Conservation (phyloP, 352 stramenopile species). For the Globisporangium polare region DNA sequence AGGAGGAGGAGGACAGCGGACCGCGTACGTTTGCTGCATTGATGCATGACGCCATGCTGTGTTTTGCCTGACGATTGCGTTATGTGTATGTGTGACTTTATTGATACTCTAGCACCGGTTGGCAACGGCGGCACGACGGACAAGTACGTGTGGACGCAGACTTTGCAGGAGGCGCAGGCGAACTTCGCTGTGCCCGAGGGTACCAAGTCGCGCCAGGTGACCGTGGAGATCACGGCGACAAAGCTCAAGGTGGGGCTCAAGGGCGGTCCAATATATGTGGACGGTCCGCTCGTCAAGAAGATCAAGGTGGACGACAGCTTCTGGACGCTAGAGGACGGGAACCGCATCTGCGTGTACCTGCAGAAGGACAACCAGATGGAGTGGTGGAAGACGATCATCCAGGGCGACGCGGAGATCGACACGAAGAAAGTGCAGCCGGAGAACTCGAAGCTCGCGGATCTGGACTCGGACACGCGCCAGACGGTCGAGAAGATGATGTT, state of each 20-base stretch:
- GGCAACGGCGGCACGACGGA: constrained; percentile 92
- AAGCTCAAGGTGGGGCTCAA: constrained; percentile 91
- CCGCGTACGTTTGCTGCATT: constrained; percentile 35
- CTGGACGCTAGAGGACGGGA: constrained; percentile 96
- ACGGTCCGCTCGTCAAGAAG: constrained; percentile 93
- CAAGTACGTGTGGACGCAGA: constrained; percentile 98
- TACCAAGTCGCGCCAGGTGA: constrained; percentile 92
- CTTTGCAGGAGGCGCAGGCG: constrained; percentile 93
- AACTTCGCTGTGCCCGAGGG: constrained; percentile 90
- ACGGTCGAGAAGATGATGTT: constrained; percentile 99
- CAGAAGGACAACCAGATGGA: constrained; percentile 99
- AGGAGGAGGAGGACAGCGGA: constrained; percentile 59
- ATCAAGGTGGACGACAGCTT: constrained; percentile 99
- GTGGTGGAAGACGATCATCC: constrained; percentile 98
- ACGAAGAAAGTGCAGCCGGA: constrained; percentile 98
- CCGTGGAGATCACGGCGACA: constrained; percentile 89
- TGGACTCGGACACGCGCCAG: constrained; percentile 97
- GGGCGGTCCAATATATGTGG: constrained; percentile 58
- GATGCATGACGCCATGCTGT: background rate
- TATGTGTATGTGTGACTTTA: background rate
- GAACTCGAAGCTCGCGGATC: constrained; percentile 97
- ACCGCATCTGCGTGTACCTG: constrained; percentile 91
- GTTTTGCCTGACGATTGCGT: background rate
- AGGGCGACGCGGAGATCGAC: constrained; percentile 96
- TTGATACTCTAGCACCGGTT: constrained; percentile 50